Percentiles rank a stretch among this genome's conserved stretches.
These are phyloP conservation scores for Fusarium brachygibbosum DNA, from an alignment of 2,329 filamentous ascomycete species.

Conservation along the genomic window DNA sequence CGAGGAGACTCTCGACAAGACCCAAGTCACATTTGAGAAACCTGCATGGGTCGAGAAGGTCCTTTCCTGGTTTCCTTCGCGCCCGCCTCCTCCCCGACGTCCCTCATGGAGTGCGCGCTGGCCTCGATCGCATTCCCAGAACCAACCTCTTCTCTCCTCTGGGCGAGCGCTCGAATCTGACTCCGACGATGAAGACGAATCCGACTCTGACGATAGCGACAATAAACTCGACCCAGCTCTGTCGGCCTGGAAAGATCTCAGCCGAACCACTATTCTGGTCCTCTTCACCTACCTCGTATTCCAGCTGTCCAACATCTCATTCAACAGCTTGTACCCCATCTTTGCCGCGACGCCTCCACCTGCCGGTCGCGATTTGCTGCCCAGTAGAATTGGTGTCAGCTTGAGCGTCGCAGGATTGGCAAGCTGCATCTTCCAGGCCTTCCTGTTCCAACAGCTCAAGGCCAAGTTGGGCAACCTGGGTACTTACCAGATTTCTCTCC, in stretches of 20 bases:
- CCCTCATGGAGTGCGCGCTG: constrained; percentile 58
- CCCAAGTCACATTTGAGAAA: constrained; percentile 49
- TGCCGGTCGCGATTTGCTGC: constrained; percentile 80
- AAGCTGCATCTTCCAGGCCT: constrained; percentile 91
- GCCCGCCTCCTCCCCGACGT: constrained; percentile 41
- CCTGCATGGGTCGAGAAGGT: constrained; percentile 54
- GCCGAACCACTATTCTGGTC: constrained; percentile 84
- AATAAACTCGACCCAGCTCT: constrained; percentile 28
- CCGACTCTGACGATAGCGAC: constrained; percentile 45
- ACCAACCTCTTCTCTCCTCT: constrained; percentile 51
- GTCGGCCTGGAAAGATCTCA: constrained; percentile 70
- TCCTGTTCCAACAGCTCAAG: constrained; percentile 84
- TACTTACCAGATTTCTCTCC: constrained; percentile 83
- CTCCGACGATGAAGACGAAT: constrained; percentile 47
- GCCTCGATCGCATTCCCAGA: constrained; percentile 50
- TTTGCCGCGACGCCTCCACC: constrained; percentile 84
- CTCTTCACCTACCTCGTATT: constrained; percentile 92
- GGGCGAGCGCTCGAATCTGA: constrained; percentile 38
- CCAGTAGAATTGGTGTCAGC: constrained; percentile 85
- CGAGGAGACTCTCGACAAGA: constrained; percentile 76
- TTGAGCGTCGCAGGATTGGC: constrained; percentile 86
- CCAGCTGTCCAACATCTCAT: constrained; percentile 92
- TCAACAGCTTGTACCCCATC: constrained; percentile 94
- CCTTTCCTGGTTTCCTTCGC: constrained; percentile 47
- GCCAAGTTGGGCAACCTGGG: constrained; percentile 85